These are phyloP conservation scores for Backusella sp. DNA, from an alignment of 192 early-diverging fungal species.

Conservation along the genomic window DNA sequence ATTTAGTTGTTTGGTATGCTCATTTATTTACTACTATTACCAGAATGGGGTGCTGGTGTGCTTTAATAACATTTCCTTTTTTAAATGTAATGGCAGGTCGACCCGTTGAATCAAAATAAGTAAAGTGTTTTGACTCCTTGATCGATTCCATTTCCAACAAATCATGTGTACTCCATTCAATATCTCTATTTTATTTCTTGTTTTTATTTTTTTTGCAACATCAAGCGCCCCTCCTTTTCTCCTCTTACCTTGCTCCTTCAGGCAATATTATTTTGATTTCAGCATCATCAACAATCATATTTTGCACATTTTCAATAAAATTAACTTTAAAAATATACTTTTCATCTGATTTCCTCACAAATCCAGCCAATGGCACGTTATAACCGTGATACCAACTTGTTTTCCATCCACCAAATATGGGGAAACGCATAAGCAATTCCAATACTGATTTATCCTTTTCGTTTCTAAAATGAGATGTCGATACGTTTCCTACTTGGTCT, in stretches of 20 bases:
- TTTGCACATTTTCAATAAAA: slow-evolving; percentile 64
- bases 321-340: slow-evolving; percentile 64
- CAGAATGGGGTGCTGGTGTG: slow-evolving; percentile 51
- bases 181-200: slow-evolving; percentile 45
- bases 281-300: slow-evolving; percentile 63
- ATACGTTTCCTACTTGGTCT: slow-evolving; percentile 95
- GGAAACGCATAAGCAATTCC: slow-evolving; percentile 83
- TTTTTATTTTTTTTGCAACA: neutral
- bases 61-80: slow-evolving; percentile 73
- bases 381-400: slow-evolving; percentile 95
- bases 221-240: neutral
- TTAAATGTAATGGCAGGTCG: slow-evolving; percentile 70
- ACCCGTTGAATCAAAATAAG: slow-evolving; percentile 90
- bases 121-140: slow-evolving; percentile 54
- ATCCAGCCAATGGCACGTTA: slow-evolving; percentile 68
- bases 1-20: neutral
- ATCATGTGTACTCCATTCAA: slow-evolving; percentile 59
- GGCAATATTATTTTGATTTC: slow-evolving; percentile 80
- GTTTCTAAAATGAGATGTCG: slow-evolving; percentile 71
- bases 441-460: slow-evolving; percentile 55
- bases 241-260: slow-evolving; percentile 78
- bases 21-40: neutral
- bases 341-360: slow-evolving; percentile 55
- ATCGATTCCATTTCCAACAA: slow-evolving; percentile 56
- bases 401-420: slow-evolving; percentile 93